Base-by-base conservation (phyloP, 2,329 filamentous ascomycete genomes). In the Diplodia corticola region DNA sequence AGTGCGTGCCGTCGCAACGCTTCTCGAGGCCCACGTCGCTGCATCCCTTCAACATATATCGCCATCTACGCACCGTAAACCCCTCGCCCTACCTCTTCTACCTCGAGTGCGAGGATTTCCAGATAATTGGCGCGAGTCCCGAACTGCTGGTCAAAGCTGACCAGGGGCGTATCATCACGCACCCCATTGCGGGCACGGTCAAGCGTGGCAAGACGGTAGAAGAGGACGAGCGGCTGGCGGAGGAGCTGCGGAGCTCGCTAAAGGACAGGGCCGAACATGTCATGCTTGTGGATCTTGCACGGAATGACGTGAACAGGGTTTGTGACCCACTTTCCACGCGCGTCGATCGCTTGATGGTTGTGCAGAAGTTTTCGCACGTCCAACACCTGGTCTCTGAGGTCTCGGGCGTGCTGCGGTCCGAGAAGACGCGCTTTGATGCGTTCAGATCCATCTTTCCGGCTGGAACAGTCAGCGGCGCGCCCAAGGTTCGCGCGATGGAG, bases 61-160 rank as follows among this genome's bases (percentile, higher is more conserved):
- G 94, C 64, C 92, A 97, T 77, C 85, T 99, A 44, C 91, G 95
- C 69, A 97, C 92, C n/a, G 91, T 98, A 74, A 99, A 99, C 77
- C 95, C 95, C 0, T 97, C 93, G 9, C 95, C 95, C 0, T 99
- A 99, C 79, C 88, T 99, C 40, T 99, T 99, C 83, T 99, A 93
- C 80, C 87, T 99, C 68, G 89, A 95, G 77, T 98, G 94, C 80
- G 85, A 86, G 68, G 90, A 92, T 74, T 98, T 99, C 80, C 91
- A 97, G 77, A 93, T 99, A 70, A 90, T 99, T 13, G 95, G 95
- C 67, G 95, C 95, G 46, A 96, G 92, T 67, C 95, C 95, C 1
- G 95, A 99, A 80, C 86, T 98, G 68, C 87, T 99, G 53, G 94
- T 97, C 74, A 97, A 97, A 81, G 89, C 91, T 70, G 93, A 97